Percentiles rank a stretch among this genome's conserved stretches.
phyloP scores from a whole-genome alignment of 164 flowering plant genomes.

The Chloranthus sessilifolius region DNA sequence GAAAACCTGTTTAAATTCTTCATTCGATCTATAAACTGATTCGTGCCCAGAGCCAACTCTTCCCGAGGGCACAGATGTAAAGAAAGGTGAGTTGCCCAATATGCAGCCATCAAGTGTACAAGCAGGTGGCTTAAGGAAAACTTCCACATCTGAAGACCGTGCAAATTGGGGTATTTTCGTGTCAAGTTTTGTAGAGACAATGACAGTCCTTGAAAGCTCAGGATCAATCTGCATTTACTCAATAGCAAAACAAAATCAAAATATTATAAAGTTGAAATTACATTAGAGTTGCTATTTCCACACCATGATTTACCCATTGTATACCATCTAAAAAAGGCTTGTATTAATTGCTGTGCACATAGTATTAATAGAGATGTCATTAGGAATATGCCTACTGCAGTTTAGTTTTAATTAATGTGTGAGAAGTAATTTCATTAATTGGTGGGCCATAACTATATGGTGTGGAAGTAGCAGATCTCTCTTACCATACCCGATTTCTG shows the following conservation, averaged over 20 bases:
- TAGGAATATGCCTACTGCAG: too few species aligned
- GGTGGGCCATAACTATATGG: too few species aligned
- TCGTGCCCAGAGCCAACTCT: conserved; percentile 90
- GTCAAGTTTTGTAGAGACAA: conserved; percentile 96
- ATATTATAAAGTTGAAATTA: too few species aligned
- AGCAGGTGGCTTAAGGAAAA: conserved; percentile 87
- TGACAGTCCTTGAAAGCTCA: conserved; percentile 86
- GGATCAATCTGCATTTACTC: conserved; percentile 66
- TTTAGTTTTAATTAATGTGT: too few species aligned
- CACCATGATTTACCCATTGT: too few species aligned
- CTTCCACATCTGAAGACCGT: conserved; percentile 93
- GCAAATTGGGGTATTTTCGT: conserved; percentile 96
- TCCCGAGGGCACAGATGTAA: conserved; percentile 98
- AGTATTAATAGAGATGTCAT: too few species aligned
- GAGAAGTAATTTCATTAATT: too few species aligned
- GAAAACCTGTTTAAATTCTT: conserved; percentile 85
- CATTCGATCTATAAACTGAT: conserved; percentile 76
- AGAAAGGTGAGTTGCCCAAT: conserved; percentile 91
- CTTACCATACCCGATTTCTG: too few species aligned
- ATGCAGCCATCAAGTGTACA: conserved; percentile 83
- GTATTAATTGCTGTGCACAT: too few species aligned
- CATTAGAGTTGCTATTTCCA: too few species aligned
- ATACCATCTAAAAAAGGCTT: too few species aligned
- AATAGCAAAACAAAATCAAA: not conserved
- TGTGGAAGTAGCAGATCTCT: too few species aligned